A percentile compares a stretch with the other conserved stretches of the same genome.
Conservation (phyloP, 352 stramenopile species). For the Globisporangium rhizosaccharum region DNA sequence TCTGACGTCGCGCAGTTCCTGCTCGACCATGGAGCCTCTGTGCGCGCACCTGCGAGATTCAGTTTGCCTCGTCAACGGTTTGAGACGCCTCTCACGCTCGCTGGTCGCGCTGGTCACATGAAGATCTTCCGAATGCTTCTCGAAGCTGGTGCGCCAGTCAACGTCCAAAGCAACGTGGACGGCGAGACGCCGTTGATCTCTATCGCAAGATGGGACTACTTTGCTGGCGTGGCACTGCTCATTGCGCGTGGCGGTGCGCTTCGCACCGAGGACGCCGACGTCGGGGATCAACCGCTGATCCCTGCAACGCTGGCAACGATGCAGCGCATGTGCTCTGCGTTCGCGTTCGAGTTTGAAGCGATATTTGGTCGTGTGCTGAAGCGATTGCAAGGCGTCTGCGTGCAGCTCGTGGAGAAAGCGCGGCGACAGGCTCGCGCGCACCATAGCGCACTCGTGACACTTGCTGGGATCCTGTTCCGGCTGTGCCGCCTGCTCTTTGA, state of each 20-base stretch:
- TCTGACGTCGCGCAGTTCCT: too few species aligned
- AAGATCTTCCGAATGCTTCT: neutral
- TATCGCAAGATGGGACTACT: neutral
- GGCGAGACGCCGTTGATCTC: slow-evolving; percentile 6
- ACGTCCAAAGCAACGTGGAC: neutral
- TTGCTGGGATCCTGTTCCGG: slow-evolving; percentile 2
- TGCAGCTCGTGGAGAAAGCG: neutral
- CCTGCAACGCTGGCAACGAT: neutral
- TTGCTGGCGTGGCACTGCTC: neutral
- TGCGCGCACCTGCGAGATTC: too few species aligned
- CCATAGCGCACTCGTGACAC: neutral
- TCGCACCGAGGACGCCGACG: neutral
- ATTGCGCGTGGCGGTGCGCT: neutral
- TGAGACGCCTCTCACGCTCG: neutral
- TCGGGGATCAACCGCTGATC: neutral
- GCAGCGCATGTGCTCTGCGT: neutral
- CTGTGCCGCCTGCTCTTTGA: neutral
- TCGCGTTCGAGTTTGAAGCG: neutral
- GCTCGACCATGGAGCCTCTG: too few species aligned
- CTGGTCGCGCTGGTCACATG: neutral
- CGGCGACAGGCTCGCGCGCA: neutral
- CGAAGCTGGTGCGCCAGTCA: neutral
- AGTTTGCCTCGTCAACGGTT: too few species aligned
- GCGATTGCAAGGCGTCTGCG: neutral
- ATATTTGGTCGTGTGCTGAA: neutral